Conservation (phyloP, 2,329 filamentous ascomycete species). For the Cladorrhinum sp. region DNA sequence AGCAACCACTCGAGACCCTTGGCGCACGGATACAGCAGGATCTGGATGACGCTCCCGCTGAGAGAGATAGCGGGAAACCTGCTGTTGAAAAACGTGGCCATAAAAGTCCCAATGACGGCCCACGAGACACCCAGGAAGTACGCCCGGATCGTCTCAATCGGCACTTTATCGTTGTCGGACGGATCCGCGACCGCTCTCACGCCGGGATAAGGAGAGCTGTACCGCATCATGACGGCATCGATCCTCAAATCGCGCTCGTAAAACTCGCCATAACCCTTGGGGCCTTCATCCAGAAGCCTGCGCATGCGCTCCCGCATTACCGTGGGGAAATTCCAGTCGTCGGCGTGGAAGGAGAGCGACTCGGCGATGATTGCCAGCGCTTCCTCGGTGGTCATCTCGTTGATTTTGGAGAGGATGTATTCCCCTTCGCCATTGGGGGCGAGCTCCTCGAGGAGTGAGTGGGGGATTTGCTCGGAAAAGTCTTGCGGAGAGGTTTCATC, state of each 20-base stretch:
- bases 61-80: constrained; percentile 39
- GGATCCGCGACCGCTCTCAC: constrained; percentile 41
- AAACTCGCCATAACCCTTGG: constrained; percentile 39
- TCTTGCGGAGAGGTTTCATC: not conserved
- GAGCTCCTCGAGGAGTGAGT: constrained; percentile 39
- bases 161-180: constrained; percentile 35
- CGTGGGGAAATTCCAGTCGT: constrained; percentile 45
- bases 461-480: constrained; percentile 39
- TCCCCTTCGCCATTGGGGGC: constrained; percentile 43
- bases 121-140: constrained; percentile 42
- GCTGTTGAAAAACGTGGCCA: constrained; percentile 41
- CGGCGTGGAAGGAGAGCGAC: constrained; percentile 38
- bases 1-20: constrained; percentile 42
- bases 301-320: constrained; percentile 43
- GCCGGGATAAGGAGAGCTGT: constrained; percentile 42
- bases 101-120: constrained; percentile 39
- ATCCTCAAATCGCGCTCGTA: constrained; percentile 42
- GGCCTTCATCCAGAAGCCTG: constrained; percentile 35
- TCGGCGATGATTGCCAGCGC: constrained; percentile 40
- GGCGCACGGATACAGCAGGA: constrained; percentile 46
- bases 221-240: constrained; percentile 40
- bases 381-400: constrained; percentile 42
- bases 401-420: constrained; percentile 42
- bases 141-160: constrained; percentile 41
- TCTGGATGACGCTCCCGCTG: constrained; percentile 40